Conservation (phyloP, 2,329 filamentous ascomycete species). For the Arthrobotrys entomopaga region DNA sequence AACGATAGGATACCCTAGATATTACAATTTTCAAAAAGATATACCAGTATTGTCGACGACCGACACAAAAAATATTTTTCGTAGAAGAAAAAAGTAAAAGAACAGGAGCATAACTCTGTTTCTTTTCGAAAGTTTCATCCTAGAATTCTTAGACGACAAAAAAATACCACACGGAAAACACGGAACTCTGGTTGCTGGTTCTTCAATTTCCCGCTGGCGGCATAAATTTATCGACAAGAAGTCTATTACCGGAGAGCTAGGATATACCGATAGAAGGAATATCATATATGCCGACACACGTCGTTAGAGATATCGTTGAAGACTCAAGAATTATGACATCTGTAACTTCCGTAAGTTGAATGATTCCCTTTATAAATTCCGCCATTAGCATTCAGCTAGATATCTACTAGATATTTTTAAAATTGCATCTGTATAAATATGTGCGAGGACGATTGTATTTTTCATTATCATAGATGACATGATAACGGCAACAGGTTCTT, state of each 20-base stretch:
- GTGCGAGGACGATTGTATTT: background rate
- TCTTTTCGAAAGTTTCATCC: slow-evolving; percentile 8
- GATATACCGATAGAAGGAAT: background rate
- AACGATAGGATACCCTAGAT: slow-evolving; percentile 22
- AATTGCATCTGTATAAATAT: too few relatives aligned
- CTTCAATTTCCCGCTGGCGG: slow-evolving; percentile 14
- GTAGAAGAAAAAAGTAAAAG: too few relatives aligned
- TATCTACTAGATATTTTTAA: too few relatives aligned
- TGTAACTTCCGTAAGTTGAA: slow-evolving; percentile 45
- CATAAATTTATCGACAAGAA: background rate
- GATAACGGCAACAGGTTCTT: too few relatives aligned
- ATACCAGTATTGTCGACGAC: background rate
- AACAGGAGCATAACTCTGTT: too few relatives aligned
- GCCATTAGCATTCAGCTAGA: too few relatives aligned
- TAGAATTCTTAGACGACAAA: slow-evolving; percentile 19
- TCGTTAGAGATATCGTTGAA: slow-evolving; percentile 19
- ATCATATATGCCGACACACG: slow-evolving; percentile 41
- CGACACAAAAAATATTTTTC: background rate
- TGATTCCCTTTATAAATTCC: background rate
- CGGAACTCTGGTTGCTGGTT: background rate
- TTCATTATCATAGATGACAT: background rate
- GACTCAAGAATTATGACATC: slow-evolving; percentile 42
- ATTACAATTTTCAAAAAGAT: background rate
- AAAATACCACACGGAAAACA: background rate
- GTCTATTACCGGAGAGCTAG: slow-evolving; percentile 15